Percentiles rank a stretch among this genome's conserved stretches.
These are phyloP conservation scores for Plenodomus biglobosus DNA, from an alignment of 2,329 filamentous ascomycete genomes.

Conservation along the genomic window DNA sequence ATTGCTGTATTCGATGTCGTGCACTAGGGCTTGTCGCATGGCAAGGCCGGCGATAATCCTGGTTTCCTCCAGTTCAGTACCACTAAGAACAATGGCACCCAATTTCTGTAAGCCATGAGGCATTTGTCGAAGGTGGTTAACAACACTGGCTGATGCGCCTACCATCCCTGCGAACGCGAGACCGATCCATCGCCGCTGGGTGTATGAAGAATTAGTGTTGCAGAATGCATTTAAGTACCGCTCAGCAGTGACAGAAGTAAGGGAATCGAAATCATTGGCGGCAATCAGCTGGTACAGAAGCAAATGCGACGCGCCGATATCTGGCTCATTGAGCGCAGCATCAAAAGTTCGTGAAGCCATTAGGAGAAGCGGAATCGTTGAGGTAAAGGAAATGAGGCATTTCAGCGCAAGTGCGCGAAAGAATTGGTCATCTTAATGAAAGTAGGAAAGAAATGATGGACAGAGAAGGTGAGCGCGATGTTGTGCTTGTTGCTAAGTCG, in stretches of 20 bases:
- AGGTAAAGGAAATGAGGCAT: slow-evolving; percentile 6
- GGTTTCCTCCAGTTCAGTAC: slow-evolving; percentile 29
- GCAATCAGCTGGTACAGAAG: slow-evolving; percentile 21
- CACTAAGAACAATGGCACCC: slow-evolving; percentile 28
- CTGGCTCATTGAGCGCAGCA: slow-evolving; percentile 23
- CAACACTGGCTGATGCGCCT: slow-evolving; percentile 15
- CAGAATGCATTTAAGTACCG: slow-evolving; percentile 34
- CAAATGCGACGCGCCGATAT: slow-evolving; percentile 20
- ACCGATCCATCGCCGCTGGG: slow-evolving; percentile 36
- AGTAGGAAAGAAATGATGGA: neutral
- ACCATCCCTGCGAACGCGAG: slow-evolving; percentile 35
- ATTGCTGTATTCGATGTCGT: slow-evolving; percentile 21
- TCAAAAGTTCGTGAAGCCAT: slow-evolving; percentile 23
- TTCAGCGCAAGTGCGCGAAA: neutral
- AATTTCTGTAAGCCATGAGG: slow-evolving; percentile 16
- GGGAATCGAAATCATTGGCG: slow-evolving; percentile 9
- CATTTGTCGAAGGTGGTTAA: slow-evolving; percentile 15
- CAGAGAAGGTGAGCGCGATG: neutral
- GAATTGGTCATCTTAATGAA: neutral
- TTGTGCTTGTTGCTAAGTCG: slow-evolving; percentile 2
- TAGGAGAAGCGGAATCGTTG: neutral
- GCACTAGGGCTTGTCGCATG: slow-evolving; percentile 27
- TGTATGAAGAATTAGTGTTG: slow-evolving; percentile 14
- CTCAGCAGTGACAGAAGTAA: slow-evolving; percentile 15
- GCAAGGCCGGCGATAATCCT: slow-evolving; percentile 37